Conservation (phyloP, 768 basidiomycete genomes). For the Tylopilus sp. region DNA sequence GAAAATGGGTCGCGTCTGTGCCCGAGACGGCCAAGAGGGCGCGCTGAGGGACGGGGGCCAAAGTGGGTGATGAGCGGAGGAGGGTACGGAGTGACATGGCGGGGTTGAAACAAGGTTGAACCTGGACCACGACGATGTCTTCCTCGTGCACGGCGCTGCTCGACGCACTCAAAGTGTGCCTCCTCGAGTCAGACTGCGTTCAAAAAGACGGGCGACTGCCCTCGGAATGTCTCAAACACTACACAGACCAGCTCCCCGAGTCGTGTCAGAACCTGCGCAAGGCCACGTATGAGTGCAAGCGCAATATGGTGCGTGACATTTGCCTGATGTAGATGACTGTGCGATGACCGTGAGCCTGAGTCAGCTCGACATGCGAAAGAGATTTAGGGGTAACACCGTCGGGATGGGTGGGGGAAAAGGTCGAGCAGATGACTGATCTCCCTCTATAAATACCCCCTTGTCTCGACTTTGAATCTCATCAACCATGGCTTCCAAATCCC, state of each 20-base stretch:
- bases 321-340: not conserved
- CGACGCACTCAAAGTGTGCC: constrained; percentile 75
- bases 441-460: not conserved
- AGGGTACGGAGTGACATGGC: constrained; percentile 39
- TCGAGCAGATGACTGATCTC: constrained; percentile 12
- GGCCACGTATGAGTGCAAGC: constrained; percentile 88
- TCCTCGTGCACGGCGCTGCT: constrained; percentile 78
- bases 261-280: constrained; percentile 75
- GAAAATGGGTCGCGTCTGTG: constrained; percentile 74
- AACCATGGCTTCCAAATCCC: constrained; percentile 20
- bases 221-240: constrained; percentile 78
- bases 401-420: constrained; percentile 36
- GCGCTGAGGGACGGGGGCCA: constrained; percentile 63
- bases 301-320: constrained; percentile 67
- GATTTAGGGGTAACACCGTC: constrained; percentile 71
- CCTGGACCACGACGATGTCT: constrained; percentile 48
- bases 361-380: constrained; percentile 81
- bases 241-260: constrained; percentile 73
- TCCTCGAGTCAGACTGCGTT: constrained; percentile 86
- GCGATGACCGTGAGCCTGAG: not conserved
- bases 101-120: not conserved
- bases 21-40: constrained; percentile 75
- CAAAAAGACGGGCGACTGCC: constrained; percentile 74
- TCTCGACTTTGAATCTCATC: not conserved
- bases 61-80: constrained; percentile 44